A percentile compares a stretch with the other conserved stretches of the same genome.
Evolutionary conservation across 768 basidiomycete genomes (phyloP).

Genomic region (Collybia nuda): DNA sequence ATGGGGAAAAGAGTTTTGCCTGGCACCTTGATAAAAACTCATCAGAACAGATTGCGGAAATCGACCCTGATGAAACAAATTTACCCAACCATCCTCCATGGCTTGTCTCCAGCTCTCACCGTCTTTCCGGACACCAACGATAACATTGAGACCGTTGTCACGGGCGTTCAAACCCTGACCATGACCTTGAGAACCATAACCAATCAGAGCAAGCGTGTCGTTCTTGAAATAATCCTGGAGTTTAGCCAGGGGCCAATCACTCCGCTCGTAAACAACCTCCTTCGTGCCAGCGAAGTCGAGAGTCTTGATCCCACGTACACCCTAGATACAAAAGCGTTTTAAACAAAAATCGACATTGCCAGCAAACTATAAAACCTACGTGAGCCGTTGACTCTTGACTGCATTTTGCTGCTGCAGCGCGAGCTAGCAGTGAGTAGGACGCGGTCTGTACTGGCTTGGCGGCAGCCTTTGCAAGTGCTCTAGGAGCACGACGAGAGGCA

Average conservation of each 20-base stretch:
- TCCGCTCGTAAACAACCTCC: constrained; percentile 92
- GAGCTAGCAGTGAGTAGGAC: constrained; percentile 69
- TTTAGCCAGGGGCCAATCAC: constrained; percentile 97
- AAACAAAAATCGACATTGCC: background rate
- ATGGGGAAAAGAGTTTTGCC: constrained; percentile 98
- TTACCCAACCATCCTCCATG: constrained; percentile 91
- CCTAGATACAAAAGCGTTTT: constrained; percentile 28
- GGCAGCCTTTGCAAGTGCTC: constrained; percentile 38
- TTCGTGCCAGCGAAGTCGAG: constrained; percentile 95
- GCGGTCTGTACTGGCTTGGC: constrained; percentile 48
- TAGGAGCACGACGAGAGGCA: constrained; percentile 65
- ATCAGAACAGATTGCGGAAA: background rate
- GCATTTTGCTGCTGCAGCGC: constrained; percentile 42
- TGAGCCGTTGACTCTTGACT: constrained; percentile 29
- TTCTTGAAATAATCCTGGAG: constrained; percentile 99
- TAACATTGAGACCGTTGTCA: constrained; percentile 98
- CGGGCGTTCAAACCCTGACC: constrained; percentile 99
- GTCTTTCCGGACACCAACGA: constrained; percentile 95
- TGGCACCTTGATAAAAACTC: constrained; percentile 59
- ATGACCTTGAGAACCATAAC: constrained; percentile 98
- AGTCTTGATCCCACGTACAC: constrained; percentile 84
- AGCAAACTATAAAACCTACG: constrained; percentile 21
- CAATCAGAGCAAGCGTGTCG: constrained; percentile 98
- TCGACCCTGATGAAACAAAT: constrained; percentile 18
- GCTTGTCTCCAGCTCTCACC: constrained; percentile 98